Evolutionary conservation across 2,329 filamentous ascomycete species (phyloP), one percentile per base, ranked within the genome.

Genomic region (Fusarium sp.): DNA sequence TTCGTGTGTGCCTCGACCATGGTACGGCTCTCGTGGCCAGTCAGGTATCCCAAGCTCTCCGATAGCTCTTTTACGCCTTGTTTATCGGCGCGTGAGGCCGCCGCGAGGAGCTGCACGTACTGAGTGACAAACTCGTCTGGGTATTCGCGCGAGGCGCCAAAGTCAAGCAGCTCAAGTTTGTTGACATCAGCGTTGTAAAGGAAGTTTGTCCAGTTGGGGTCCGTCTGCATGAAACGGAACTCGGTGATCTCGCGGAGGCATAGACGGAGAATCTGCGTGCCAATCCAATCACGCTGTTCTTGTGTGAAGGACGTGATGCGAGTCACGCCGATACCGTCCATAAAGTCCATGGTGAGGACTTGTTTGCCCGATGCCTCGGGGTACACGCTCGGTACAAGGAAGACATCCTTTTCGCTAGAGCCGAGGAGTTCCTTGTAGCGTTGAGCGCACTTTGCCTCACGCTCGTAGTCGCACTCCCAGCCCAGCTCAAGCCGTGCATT

Each of bases 181-280:
- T 87, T 80, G 5, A 83, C 87, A 19, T 80, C 70, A 1, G 87
- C 80, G 70, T 98, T 95, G 82, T 92, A 99, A 19, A 98, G 83
- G 76, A 99, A 99, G 77, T 99, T 99, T 31, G 94, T 98, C 95
- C 95, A 99, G 81, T 99, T 99, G 36, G 95, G 95, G 74, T 99
- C 95, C 6, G 95, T 99, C 79, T 99, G 95, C 95, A 99, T 99
- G 80, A 96, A 98, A 59, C 84, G 88, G 85, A 97, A 98, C 77
- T 97, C 92, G 64, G 89, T 89, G 69, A 98, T 94, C 78, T 98
- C 95, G 56, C 93, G 89, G 35, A 98, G 84, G 74, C 93, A 98
- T 10, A 99, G 88, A 5, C 93, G 91, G 48, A 98, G 85, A 65
- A 98, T 91, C 71, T 98, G 91, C 1, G 92, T 95, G 49, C 95